Evolutionary conservation across 2,329 filamentous ascomycete genomes (phyloP).

Genomic region (Escovopsis sp.): DNA sequence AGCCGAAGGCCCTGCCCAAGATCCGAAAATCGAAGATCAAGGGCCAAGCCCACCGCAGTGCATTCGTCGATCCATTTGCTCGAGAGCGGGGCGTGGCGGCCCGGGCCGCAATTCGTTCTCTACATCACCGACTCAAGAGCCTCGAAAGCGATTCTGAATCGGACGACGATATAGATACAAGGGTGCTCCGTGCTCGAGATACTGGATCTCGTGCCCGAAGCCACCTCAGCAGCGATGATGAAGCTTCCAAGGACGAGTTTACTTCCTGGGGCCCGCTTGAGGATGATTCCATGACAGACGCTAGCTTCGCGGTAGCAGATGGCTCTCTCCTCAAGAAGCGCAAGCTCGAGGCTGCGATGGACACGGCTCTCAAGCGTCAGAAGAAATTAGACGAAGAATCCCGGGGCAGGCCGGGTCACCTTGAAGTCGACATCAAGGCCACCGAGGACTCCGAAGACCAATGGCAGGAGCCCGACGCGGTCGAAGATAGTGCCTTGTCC

Average conservation of each 20-base stretch:
- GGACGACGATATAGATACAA: constrained; percentile 58
- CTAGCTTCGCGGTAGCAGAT: constrained; percentile 51
- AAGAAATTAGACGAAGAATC: constrained; percentile 74
- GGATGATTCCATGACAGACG: constrained; percentile 56
- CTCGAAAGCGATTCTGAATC: constrained; percentile 61
- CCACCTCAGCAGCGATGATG: constrained; percentile 50
- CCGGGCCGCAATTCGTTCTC: constrained; percentile 53
- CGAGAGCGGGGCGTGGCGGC: constrained; percentile 42
- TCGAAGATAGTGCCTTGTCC: constrained; percentile 26
- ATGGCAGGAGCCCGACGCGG: constrained; percentile 29
- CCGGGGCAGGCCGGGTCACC: constrained; percentile 40
- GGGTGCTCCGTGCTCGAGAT: constrained; percentile 45
- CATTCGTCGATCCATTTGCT: constrained; percentile 53
- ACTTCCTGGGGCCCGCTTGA: constrained; percentile 33
- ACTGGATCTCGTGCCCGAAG: constrained; percentile 74
- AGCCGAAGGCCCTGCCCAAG: constrained; percentile 49
- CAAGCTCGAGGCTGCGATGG: constrained; percentile 52
- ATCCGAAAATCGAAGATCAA: constrained; percentile 55
- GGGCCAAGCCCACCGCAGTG: constrained; percentile 37
- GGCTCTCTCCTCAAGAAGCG: constrained; percentile 46
- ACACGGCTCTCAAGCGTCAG: constrained; percentile 59
- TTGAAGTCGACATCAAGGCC: constrained; percentile 33
- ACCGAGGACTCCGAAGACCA: constrained; percentile 35
- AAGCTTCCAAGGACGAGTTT: constrained; percentile 34
- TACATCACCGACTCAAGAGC: constrained; percentile 60